Conservation (phyloP, 306 rosid genomes). For the Fagus crenata region DNA sequence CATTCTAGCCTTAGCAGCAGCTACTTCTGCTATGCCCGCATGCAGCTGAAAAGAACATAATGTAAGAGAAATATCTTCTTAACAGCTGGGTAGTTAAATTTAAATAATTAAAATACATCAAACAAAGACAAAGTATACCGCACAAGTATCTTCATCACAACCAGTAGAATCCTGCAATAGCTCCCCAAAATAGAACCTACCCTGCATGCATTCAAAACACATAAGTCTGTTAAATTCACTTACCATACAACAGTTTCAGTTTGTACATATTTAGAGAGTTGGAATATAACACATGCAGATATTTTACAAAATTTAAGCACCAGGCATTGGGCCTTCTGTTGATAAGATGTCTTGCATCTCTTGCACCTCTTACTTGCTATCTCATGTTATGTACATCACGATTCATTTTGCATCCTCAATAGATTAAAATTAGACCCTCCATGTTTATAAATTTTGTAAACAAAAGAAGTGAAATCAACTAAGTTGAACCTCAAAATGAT, state of each 20-base stretch:
- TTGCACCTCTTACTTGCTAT: neutral
- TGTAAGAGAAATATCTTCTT: constrained; percentile 27
- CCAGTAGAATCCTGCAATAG: constrained; percentile 54
- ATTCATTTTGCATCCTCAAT: constrained; percentile 21
- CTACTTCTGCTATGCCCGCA: constrained; percentile 91
- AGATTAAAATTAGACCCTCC: constrained; percentile 17
- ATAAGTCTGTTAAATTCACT: neutral
- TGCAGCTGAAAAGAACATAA: constrained; percentile 68
- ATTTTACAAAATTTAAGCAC: constrained; percentile 6
- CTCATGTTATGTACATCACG: neutral
- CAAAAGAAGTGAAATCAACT: constrained; percentile 7
- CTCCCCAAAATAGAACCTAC: constrained; percentile 97
- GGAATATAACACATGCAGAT: neutral
- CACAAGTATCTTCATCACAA: constrained; percentile 73
- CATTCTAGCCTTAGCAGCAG: constrained; percentile 99
- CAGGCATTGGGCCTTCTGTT: constrained; percentile 16
- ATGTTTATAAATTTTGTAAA: constrained; percentile 6
- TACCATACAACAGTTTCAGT: neutral
- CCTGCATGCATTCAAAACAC: constrained; percentile 56
- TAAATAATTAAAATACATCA: constrained; percentile 14
- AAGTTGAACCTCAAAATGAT: constrained; percentile 7
- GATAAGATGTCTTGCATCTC: constrained; percentile 17
- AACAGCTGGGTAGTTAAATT: constrained; percentile 10
- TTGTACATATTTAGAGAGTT: neutral
- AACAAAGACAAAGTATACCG: constrained; percentile 43